Evolutionary conservation across 805 yeast genomes (phyloP).

Genomic region (Saccharomycopsis javanensis): DNA sequence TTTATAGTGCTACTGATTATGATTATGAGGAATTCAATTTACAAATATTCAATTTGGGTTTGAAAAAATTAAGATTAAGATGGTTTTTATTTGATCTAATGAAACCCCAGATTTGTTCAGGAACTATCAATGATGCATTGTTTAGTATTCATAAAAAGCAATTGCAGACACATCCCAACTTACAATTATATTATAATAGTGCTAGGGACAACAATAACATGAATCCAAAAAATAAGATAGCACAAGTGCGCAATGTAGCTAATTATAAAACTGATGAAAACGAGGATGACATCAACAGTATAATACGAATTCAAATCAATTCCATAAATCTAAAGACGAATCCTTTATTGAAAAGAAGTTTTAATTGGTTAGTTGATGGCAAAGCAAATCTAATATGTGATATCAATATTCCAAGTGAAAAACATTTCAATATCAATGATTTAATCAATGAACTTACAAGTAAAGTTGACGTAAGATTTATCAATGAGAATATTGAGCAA

Average conservation of each 20-base stretch:
- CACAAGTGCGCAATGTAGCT: background rate
- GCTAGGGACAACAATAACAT: background rate
- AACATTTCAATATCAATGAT: slow-evolving; percentile 23
- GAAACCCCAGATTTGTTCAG: slow-evolving; percentile 61
- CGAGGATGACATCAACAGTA: slow-evolving; percentile 3
- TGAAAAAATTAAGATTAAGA: slow-evolving; percentile 49
- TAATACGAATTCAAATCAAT: slow-evolving; percentile 25
- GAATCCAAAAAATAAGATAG: background rate
- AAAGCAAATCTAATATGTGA: slow-evolving; percentile 63
- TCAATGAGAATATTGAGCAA: slow-evolving; percentile 1
- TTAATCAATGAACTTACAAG: slow-evolving; percentile 19
- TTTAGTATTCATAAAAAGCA: slow-evolving; percentile 73
- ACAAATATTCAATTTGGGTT: slow-evolving; percentile 49
- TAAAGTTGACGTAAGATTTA: slow-evolving; percentile 14
- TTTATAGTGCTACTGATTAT: slow-evolving; percentile 7
- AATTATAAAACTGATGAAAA: background rate
- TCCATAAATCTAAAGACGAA: slow-evolving; percentile 28
- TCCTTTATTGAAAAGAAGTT: slow-evolving; percentile 30
- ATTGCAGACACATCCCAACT: slow-evolving; percentile 3
- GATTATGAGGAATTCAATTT: slow-evolving; percentile 6
- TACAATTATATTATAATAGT: background rate
- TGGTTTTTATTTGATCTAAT: slow-evolving; percentile 57
- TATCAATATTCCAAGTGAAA: slow-evolving; percentile 54
- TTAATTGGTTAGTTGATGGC: slow-evolving; percentile 68
- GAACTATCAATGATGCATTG: slow-evolving; percentile 64